Conservation (phyloP, 768 basidiomycete genomes). For the Guyanaporus albipodus region DNA sequence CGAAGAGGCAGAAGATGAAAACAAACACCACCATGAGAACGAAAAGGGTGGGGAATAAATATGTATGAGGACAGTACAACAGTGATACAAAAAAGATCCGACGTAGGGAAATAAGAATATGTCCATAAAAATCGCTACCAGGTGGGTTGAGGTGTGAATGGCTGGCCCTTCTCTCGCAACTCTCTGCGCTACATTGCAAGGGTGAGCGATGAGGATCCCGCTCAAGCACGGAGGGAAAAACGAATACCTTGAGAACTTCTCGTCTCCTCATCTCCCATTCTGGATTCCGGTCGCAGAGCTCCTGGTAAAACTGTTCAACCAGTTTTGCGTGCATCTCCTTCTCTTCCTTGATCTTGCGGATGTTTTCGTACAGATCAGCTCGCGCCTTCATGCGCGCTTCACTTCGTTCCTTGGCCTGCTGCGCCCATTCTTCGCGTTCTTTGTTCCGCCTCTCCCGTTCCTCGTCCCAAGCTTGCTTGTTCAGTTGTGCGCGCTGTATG, state of each 20-base stretch:
- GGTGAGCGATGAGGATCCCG: slow-evolving; percentile 4
- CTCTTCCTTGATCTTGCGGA: slow-evolving; percentile 40
- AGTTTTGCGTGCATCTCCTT: slow-evolving; percentile 38
- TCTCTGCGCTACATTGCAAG: slow-evolving; percentile 28
- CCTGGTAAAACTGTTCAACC: slow-evolving; percentile 52
- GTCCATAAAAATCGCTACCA: slow-evolving; percentile 21
- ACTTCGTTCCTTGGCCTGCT: slow-evolving; percentile 44
- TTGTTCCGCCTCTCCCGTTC: slow-evolving; percentile 41
- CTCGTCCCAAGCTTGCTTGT: slow-evolving; percentile 30
- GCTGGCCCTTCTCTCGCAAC: slow-evolving; percentile 26
- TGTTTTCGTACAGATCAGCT: slow-evolving; percentile 35
- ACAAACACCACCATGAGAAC: neutral
- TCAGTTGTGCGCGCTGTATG: slow-evolving; percentile 28
- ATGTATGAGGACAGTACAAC: slow-evolving; percentile 24
- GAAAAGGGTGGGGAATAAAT: slow-evolving; percentile 4
- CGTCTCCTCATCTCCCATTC: slow-evolving; percentile 58
- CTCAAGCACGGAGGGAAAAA: neutral
- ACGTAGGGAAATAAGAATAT: slow-evolving; percentile 29
- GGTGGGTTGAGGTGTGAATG: slow-evolving; percentile 18
- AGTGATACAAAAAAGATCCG: slow-evolving; percentile 15
- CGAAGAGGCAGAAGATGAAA: slow-evolving; percentile 2
- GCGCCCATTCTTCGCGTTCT: slow-evolving; percentile 55
- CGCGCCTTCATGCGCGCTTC: slow-evolving; percentile 47
- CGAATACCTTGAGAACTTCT: slow-evolving; percentile 49
- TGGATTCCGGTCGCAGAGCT: slow-evolving; percentile 52